Base-by-base conservation (phyloP, 2,329 filamentous ascomycete species). In the Penicillium freii region DNA sequence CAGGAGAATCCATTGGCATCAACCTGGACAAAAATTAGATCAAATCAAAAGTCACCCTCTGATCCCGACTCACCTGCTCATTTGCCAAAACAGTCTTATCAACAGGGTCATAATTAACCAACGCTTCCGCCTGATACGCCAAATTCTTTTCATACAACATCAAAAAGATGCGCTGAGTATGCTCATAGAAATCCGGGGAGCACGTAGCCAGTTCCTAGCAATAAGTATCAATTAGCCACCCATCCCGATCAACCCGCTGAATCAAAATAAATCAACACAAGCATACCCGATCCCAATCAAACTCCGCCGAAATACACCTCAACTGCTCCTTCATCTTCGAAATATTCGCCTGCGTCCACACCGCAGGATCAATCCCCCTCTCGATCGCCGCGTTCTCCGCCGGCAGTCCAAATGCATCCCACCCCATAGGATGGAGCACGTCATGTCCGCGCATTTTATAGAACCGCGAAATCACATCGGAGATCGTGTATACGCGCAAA, bases 321-420 rank as follows among this genome's bases (percentile, higher is more conserved):
- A 96, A 77, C 76, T 96, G 91, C 62, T 84, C 80, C 79, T 92
- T 95, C 92, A 96, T 96, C 67, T 84, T 87, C 39, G 80, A 80
- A 66, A 96, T 95, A 69, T 96, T 96, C 65, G 81, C 79, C 68
- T 81, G 82, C 0, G 92, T 96, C 92, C 92, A 96, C 8, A 80
- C 80, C 8, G 84, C 87, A 1, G 92, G 91, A 68, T 90, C 84
- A 59, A 93, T 82, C 13, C 90, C 90, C 60, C 88, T 81, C 75
- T 95, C 90, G 56, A 95, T 89, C 9, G 92, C 92, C 19, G 92
- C 92, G 76, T 96, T 96, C 74, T 96, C 92, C 43, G 92, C 92
- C 11, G 92, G 92, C 55, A 96, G 78, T 2, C 92, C 92, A 76
- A 96, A 96, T 5, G 91, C 90, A 79, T 96, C 92, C 91, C 92